Percentiles rank a stretch among this genome's conserved stretches.
Evolutionary conservation across 2,329 filamentous ascomycete genomes (phyloP).

Genomic region (Cytospora piceae): DNA sequence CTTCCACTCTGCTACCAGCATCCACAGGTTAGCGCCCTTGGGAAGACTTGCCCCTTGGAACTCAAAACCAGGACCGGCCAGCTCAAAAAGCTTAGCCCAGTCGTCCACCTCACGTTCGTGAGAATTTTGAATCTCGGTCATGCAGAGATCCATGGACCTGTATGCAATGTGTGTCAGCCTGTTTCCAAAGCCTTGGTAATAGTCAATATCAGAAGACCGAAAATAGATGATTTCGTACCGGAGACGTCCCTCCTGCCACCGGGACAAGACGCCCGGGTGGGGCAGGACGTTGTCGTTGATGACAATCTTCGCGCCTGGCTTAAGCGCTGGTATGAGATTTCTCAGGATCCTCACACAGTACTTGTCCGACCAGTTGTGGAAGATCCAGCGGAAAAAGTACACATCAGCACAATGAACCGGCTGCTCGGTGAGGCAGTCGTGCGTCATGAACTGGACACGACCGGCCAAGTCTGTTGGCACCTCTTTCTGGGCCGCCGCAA

Average conservation of each 20-base stretch:
- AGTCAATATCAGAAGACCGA: background rate
- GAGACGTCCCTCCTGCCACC: conserved; percentile 31
- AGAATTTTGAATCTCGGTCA: conserved; percentile 35
- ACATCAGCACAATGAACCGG: conserved; percentile 4
- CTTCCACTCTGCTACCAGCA: conserved; percentile 34
- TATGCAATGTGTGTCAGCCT: background rate
- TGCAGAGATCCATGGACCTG: conserved; percentile 33
- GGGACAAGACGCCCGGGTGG: background rate
- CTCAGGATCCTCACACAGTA: conserved; percentile 38
- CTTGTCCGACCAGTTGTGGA: conserved; percentile 50
- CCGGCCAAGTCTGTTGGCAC: background rate
- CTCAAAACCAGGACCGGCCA: conserved; percentile 32
- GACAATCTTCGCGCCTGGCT: background rate
- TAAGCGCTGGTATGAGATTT: conserved; percentile 22
- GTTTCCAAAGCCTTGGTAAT: background rate
- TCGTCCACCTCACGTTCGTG: conserved; percentile 35
- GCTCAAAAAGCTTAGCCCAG: conserved; percentile 33
- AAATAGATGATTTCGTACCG: conserved; percentile 18
- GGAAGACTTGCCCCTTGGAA: conserved; percentile 32
- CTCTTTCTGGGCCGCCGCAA: conserved; percentile 1
- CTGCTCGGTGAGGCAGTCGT: conserved; percentile 10
- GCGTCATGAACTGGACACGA: conserved; percentile 12
- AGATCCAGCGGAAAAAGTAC: conserved; percentile 43
- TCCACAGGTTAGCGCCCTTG: conserved; percentile 31
- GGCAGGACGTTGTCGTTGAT: background rate